These are phyloP conservation scores for Pistacia integerrima DNA, from an alignment of 345 rosid genomes.

Conservation along the genomic window DNA sequence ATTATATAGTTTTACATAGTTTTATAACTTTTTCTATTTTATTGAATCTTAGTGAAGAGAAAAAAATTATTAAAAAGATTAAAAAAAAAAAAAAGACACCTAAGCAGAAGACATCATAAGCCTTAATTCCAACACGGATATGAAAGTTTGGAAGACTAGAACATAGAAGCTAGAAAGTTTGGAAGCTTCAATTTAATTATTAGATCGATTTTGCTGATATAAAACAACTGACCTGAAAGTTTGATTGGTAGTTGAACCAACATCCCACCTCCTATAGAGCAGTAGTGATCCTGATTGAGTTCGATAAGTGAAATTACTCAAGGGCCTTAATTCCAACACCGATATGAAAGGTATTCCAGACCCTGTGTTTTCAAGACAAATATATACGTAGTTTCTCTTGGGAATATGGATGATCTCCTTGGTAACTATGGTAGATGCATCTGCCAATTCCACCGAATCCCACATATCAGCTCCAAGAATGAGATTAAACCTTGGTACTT, in stretches of 20 bases:
- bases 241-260: neutral
- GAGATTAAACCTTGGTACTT: neutral
- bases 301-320: neutral
- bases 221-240: slow-evolving; percentile 22
- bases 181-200: too few relatives aligned
- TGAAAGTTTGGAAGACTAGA: too few relatives aligned
- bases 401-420: neutral
- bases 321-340: neutral
- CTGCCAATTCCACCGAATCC: neutral
- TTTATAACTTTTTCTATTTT: too few relatives aligned
- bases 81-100: too few relatives aligned
- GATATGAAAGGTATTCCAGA: neutral
- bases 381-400: neutral
- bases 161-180: too few relatives aligned
- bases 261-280: slow-evolving; percentile 26
- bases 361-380: neutral
- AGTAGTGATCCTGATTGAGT: slow-evolving; percentile 17
- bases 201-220: too few relatives aligned
- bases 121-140: too few relatives aligned
- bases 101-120: too few relatives aligned
- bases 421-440: slow-evolving; percentile 2
- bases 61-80: too few relatives aligned
- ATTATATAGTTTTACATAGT: too few relatives aligned
- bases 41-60: too few relatives aligned
- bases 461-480: neutral